Conservation (phyloP, 345 rosid species). For the Alliaria petiolata region DNA sequence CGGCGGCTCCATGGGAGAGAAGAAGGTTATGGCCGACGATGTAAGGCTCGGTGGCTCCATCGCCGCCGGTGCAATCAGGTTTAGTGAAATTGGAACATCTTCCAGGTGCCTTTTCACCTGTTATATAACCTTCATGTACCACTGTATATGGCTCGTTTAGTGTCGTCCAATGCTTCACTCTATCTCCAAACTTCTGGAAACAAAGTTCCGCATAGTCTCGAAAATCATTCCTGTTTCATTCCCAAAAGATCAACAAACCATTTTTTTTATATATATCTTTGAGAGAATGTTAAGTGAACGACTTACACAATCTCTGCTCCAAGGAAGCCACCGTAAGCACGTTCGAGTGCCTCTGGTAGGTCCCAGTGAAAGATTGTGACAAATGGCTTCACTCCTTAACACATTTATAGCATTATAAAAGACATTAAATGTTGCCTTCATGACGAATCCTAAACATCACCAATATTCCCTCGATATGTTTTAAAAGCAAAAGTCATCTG, state of each 20-base stretch:
- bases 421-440: not conserved
- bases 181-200: slow-evolving; percentile 41
- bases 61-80: slow-evolving; percentile 30
- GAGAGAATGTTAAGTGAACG: not conserved
- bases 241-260: not conserved
- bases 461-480: not conserved
- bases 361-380: slow-evolving; percentile 51
- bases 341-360: slow-evolving; percentile 39
- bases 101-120: slow-evolving; percentile 33
- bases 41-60: slow-evolving; percentile 38
- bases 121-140: slow-evolving; percentile 22
- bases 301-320: slow-evolving; percentile 41
- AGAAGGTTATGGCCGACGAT: slow-evolving; percentile 36
- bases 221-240: slow-evolving; percentile 35
- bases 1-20: slow-evolving; percentile 44
- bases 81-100: slow-evolving; percentile 31
- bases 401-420: not conserved
- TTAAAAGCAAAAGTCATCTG: not conserved
- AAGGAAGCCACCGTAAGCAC: slow-evolving; percentile 42
- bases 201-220: slow-evolving; percentile 41
- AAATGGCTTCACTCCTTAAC: slow-evolving; percentile 42
- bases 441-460: not conserved
- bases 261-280: not conserved
- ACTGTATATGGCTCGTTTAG: slow-evolving; percentile 40
- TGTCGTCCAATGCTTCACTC: slow-evolving; percentile 46